phyloP scores from a whole-genome alignment of 148 eudicot species.

The Bassia scoparia region DNA sequence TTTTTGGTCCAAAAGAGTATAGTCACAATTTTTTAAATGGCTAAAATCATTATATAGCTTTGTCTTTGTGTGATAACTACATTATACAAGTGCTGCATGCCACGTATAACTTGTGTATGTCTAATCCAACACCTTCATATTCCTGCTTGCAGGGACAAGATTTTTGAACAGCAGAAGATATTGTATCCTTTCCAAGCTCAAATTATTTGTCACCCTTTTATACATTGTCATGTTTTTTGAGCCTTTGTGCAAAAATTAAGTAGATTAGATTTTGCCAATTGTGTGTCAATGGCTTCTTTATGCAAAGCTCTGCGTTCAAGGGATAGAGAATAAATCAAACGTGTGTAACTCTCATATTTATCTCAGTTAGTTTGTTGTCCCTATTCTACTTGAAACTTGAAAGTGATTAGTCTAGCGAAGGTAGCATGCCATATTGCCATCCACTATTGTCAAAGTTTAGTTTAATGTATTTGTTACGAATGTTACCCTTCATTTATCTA shows the following conservation, averaged over 20 bases:
- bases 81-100: no score
- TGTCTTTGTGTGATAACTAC: no score
- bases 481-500: slow-evolving; percentile 35
- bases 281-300: not conserved
- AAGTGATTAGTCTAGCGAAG: not conserved
- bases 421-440: not conserved
- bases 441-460: not conserved
- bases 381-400: not conserved
- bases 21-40: not conserved
- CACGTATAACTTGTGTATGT: not conserved
- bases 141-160: slow-evolving; percentile 82
- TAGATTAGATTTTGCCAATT: slow-evolving; percentile 1
- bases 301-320: not conserved
- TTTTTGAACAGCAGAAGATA: slow-evolving; percentile 78
- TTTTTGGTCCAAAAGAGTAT: not conserved
- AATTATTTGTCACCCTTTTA: not conserved
- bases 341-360: not conserved
- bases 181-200: slow-evolving; percentile 67
- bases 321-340: not conserved
- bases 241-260: not conserved
- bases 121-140: not conserved
- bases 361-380: not conserved
- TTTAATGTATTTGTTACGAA: not conserved
- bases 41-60: not conserved
- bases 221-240: not conserved